Conservation (phyloP, 2,329 filamentous ascomycete genomes). For the Cercospora sojina region DNA sequence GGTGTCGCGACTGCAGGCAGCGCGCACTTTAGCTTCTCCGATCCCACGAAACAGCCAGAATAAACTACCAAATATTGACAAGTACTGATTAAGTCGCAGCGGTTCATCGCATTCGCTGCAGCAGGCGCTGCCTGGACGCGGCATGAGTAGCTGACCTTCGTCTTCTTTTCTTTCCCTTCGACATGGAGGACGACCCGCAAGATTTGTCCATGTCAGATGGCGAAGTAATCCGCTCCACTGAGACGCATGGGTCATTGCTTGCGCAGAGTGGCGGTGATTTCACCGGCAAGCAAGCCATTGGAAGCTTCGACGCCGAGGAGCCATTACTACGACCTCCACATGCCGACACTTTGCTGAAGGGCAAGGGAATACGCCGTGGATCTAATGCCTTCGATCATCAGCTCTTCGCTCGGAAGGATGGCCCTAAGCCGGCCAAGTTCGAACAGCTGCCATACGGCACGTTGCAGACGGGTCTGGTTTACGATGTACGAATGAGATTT, state of each 20-base stretch:
- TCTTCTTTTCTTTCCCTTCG: background rate
- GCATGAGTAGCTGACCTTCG: background rate
- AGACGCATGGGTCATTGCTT: slow-evolving; percentile 15
- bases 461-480: slow-evolving; percentile 54
- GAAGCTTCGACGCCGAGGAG: slow-evolving; percentile 3
- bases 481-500: slow-evolving; percentile 93
- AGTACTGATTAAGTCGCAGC: background rate
- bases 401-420: slow-evolving; percentile 28
- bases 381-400: slow-evolving; percentile 18
- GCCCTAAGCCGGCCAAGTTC: slow-evolving; percentile 38
- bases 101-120: background rate
- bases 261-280: slow-evolving; percentile 14
- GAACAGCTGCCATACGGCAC: slow-evolving; percentile 40
- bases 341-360: slow-evolving; percentile 24
- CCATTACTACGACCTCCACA: slow-evolving; percentile 13
- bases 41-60: background rate
- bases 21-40: background rate
- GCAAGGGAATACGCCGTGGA: slow-evolving; percentile 26
- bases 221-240: slow-evolving; percentile 25
- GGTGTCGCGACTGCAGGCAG: background rate
- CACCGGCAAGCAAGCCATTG: slow-evolving; percentile 14
- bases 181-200: slow-evolving; percentile 18
- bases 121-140: background rate
- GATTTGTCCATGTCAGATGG: slow-evolving; percentile 34
- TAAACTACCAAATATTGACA: background rate